These are phyloP conservation scores for Leccinum pseudoinsigne DNA, from an alignment of 1,284 basidiomycete species.

Conservation along the genomic window DNA sequence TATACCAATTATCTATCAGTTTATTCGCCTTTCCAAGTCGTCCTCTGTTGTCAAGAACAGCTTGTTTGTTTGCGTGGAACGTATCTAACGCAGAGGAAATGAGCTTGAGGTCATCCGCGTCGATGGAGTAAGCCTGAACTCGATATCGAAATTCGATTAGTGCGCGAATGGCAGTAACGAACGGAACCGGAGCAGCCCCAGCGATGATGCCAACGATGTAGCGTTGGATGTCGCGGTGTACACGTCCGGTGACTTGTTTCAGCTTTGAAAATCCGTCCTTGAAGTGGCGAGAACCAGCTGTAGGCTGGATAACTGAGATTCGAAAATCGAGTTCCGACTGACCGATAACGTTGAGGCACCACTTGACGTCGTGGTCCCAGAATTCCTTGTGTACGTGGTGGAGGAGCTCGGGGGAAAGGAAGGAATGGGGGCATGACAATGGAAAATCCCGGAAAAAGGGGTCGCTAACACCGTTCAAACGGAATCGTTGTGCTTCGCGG, in stretches of 20 bases:
- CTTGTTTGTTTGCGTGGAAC: background rate
- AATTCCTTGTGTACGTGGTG: constrained; percentile 1
- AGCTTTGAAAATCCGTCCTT: constrained; percentile 2
- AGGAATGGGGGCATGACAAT: constrained; percentile 3
- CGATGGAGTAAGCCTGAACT: background rate
- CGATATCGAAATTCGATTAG: background rate
- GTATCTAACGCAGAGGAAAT: background rate
- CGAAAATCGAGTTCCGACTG: constrained; percentile 2
- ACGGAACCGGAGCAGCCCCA: background rate
- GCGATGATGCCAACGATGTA: background rate
- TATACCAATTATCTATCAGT: background rate
- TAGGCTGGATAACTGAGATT: constrained; percentile 3
- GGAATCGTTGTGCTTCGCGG: background rate
- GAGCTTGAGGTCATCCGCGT: background rate
- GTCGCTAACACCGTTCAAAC: constrained; percentile 3
- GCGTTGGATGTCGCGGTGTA: background rate
- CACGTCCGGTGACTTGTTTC: background rate
- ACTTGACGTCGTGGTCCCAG: constrained; percentile 8
- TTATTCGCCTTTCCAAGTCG: background rate
- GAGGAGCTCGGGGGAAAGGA: constrained; percentile 6
- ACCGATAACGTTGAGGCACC: constrained; percentile 4
- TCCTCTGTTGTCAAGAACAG: background rate
- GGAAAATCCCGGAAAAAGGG: constrained; percentile 6
- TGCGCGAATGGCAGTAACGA: background rate
- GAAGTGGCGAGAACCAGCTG: constrained; percentile 4